Evolutionary conservation across 306 rosid species (phyloP), one percentile per base, ranked within the genome.

Genomic region (Astragalus membranaceus): DNA sequence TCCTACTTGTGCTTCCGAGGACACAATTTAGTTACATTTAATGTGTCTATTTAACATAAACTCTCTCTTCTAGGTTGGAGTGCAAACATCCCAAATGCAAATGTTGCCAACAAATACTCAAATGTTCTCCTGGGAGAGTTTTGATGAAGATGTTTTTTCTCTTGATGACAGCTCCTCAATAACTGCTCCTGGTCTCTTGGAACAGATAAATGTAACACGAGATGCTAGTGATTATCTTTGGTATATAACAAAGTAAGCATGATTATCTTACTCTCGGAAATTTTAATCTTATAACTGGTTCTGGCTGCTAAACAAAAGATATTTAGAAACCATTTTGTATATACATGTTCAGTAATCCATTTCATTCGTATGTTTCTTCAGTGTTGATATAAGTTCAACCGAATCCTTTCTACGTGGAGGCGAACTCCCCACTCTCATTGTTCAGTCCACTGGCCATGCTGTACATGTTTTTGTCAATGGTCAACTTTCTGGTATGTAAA

Each of bases 181-280:
- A 69, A 85, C 87, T 39, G 82, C 88, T 62, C 65, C 91, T 41
- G 99, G 96, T 82, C 95, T 95, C 78, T 76, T 95, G 78, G 99
- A 95, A 69, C 99, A 95, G 86, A 78, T 95, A 60, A 95, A 95
- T 50, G 95, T 95, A 62, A 95, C 99, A 1, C 75, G 97, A 69
- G 99, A 95, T 80, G 50, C 88, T 47, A 91, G 91, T 57, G 99
- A 95, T 80, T 95, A 95, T 76, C 92, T 95, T 56, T 95, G 99
- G 99, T 95, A 95, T 81, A 91, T 74, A 69, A 87, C 97, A 10
- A 87, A 88, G 99, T 95, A 80, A 85, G 88, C 69, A 41, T 70
- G 46, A 44, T 80, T 78, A 46, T 20, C 53, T 44, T 10, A 11
- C 10, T 52, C 7, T 53, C 10, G 8, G 11, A 66, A 60, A 5